Evolutionary conservation across 1,284 basidiomycete species (phyloP).

Genomic region (Pascua guehoae): DNA sequence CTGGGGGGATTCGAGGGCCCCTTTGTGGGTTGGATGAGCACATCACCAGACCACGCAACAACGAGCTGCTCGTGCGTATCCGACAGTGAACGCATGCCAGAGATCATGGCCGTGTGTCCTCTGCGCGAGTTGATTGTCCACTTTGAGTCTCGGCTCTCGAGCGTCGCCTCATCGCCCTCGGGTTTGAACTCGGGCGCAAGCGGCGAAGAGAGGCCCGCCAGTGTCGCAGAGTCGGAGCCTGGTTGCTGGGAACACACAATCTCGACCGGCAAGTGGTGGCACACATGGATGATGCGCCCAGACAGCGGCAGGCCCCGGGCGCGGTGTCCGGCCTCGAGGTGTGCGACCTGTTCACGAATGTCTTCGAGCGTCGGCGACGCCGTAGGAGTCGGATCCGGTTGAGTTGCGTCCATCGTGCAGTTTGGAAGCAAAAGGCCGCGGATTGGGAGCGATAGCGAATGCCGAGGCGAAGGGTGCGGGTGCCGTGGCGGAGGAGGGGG

Average conservation of each 20-base stretch:
- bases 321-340: conserved; percentile 66
- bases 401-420: conserved; percentile 17
- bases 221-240: conserved; percentile 15
- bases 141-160: conserved; percentile 37
- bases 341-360: conserved; percentile 50
- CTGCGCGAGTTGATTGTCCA: conserved; percentile 81
- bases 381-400: conserved; percentile 45
- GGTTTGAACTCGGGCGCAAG: conserved; percentile 49
- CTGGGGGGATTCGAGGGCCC: conserved; percentile 7
- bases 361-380: conserved; percentile 42
- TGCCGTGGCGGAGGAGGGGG: not conserved
- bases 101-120: conserved; percentile 93
- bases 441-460: not conserved
- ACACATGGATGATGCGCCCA: conserved; percentile 81
- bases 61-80: conserved; percentile 83
- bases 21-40: conserved; percentile 50
- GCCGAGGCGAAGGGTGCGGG: not conserved
- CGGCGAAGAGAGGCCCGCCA: conserved; percentile 32
- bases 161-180: conserved; percentile 33
- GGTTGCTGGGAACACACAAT: conserved; percentile 34
- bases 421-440: not conserved
- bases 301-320: conserved; percentile 67
- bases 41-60: conserved; percentile 90
- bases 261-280: conserved; percentile 52
- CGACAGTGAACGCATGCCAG: conserved; percentile 80